Conservation (phyloP, 345 rosid species). For the Heritiera littoralis region DNA sequence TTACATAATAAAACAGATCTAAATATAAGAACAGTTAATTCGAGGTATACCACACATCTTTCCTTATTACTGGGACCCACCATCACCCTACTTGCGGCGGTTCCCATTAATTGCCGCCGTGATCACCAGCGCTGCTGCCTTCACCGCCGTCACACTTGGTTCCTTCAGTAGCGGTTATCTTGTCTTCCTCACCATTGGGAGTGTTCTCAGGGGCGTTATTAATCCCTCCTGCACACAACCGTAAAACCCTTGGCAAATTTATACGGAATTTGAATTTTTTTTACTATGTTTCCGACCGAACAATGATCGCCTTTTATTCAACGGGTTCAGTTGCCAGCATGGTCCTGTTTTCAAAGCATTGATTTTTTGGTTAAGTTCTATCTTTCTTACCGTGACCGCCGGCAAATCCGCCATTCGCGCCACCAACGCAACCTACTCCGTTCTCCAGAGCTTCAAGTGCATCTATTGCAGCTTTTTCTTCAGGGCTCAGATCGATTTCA, state of each 20-base stretch:
- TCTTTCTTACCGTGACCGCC: neutral
- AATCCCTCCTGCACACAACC: neutral
- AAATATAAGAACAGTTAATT: neutral
- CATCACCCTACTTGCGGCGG: neutral
- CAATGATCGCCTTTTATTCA: neutral
- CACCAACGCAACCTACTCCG: neutral
- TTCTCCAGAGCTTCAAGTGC: no score
- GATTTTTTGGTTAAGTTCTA: neutral
- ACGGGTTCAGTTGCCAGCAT: neutral
- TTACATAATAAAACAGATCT: no score
- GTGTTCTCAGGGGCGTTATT: neutral
- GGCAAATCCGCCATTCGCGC: neutral
- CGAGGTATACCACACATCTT: neutral
- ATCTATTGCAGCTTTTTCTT: neutral
- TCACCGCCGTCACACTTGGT: neutral
- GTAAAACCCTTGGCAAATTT: neutral
- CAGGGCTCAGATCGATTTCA: neutral
- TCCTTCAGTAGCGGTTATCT: neutral
- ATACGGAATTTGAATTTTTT: neutral
- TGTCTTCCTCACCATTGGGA: neutral
- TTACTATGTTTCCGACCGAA: neutral
- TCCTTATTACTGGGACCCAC: neutral
- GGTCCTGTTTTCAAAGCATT: neutral
- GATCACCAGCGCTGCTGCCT: neutral
- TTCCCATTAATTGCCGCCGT: neutral